Conservation (phyloP, 2,329 filamentous ascomycete genomes). For the Harringtonia aguacate region DNA sequence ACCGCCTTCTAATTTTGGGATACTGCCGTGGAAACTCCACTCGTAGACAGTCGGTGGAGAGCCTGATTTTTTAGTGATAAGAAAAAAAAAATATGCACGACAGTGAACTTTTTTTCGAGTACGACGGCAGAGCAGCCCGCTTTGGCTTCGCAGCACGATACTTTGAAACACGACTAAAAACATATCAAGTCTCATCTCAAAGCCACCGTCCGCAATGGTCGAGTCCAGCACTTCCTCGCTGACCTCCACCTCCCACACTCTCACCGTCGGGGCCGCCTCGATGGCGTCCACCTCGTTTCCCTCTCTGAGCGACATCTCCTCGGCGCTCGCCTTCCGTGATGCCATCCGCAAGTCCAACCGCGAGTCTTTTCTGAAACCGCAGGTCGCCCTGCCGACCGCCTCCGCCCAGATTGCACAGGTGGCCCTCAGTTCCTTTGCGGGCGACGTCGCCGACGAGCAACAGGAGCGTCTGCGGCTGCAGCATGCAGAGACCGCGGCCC, state of each 20-base stretch:
- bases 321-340: slow-evolving; percentile 36
- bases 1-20: too few species aligned
- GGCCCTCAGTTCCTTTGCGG: slow-evolving; percentile 68
- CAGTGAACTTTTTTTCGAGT: too few species aligned
- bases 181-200: background rate
- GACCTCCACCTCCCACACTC: slow-evolving; percentile 55
- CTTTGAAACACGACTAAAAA: background rate
- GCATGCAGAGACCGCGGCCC: slow-evolving; percentile 31
- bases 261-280: slow-evolving; percentile 8
- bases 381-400: slow-evolving; percentile 52
- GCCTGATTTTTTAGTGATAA: too few species aligned
- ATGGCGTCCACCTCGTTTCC: slow-evolving; percentile 18
- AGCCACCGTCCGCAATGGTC: slow-evolving; percentile 17
- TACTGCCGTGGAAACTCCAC: too few species aligned
- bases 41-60: too few species aligned
- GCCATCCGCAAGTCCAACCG: slow-evolving; percentile 51
- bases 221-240: slow-evolving; percentile 43
- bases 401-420: slow-evolving; percentile 69
- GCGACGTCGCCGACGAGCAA: slow-evolving; percentile 63
- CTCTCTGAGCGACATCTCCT: slow-evolving; percentile 14
- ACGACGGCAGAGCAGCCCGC: too few species aligned
- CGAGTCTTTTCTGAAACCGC: slow-evolving; percentile 68
- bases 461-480: slow-evolving; percentile 45
- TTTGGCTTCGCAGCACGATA: background rate
- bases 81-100: too few species aligned